Evolutionary conservation across 306 rosid genomes (phyloP).

Genomic region (Cicer pinnatifidum): DNA sequence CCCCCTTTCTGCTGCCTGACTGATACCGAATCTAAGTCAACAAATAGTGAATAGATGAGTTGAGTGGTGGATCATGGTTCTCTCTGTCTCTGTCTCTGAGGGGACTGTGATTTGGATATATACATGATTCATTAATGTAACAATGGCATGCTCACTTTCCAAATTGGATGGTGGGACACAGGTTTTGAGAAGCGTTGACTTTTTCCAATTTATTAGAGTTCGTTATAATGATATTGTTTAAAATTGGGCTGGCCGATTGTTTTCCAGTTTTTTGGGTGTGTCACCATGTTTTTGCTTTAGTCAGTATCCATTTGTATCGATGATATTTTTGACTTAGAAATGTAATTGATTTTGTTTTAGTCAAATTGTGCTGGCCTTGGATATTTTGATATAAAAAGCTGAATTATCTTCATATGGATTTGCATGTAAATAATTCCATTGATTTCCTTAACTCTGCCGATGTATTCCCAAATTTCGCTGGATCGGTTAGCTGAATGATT

Average conservation of each 20-base stretch:
- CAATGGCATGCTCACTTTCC: neutral
- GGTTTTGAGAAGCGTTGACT: neutral
- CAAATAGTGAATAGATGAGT: conserved; percentile 16
- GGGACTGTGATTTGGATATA: neutral
- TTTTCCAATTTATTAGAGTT: neutral
- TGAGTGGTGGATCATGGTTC: neutral
- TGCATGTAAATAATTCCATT: neutral
- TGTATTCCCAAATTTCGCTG: neutral
- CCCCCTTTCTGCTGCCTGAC: neutral
- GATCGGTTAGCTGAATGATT: too few relatives aligned
- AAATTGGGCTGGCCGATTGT: neutral
- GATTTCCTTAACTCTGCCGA: neutral
- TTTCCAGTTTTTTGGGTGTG: neutral
- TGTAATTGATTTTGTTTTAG: neutral
- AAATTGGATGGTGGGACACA: neutral
- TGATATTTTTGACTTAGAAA: too few relatives aligned
- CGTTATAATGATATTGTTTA: neutral
- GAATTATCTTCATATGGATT: neutral
- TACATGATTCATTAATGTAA: neutral
- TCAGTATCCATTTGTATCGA: too few relatives aligned
- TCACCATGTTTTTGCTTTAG: too few relatives aligned
- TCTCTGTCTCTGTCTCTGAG: neutral
- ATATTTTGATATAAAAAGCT: neutral
- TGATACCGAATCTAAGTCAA: neutral
- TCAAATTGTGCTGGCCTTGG: neutral